Percentiles rank a stretch among this genome's conserved stretches.
These are phyloP conservation scores for Cercospora sesami DNA, from an alignment of 2,329 filamentous ascomycete species.

Conservation along the genomic window DNA sequence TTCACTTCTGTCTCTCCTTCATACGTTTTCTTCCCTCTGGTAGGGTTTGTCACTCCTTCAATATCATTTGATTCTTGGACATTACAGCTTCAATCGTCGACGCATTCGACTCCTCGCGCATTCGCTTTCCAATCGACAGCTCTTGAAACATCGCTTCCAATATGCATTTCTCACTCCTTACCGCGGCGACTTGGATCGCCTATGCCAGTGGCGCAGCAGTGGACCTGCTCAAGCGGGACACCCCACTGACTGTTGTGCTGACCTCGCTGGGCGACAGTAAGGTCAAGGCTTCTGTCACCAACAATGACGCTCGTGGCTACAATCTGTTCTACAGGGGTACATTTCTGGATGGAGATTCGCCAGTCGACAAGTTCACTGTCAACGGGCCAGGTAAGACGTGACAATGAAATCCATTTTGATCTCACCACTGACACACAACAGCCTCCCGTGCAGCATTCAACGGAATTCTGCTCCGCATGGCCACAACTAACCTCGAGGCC, in stretches of 20 bases:
- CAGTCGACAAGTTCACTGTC: slow-evolving; percentile 32
- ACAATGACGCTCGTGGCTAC: slow-evolving; percentile 29
- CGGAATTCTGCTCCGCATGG: slow-evolving; percentile 55
- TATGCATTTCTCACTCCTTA: slow-evolving; percentile 9
- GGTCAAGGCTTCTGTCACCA: slow-evolving; percentile 32
- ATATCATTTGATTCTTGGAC: background rate
- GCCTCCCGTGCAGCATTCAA: slow-evolving; percentile 45
- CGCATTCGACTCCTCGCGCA: background rate
- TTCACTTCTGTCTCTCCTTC: slow-evolving; percentile 8
- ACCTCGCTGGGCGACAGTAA: slow-evolving; percentile 28
- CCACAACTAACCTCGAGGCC: slow-evolving; percentile 48
- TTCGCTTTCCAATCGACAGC: background rate
- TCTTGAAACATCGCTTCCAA: background rate
- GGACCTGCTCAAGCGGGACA: slow-evolving; percentile 26
- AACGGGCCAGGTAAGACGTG: slow-evolving; percentile 22
- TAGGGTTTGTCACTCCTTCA: slow-evolving; percentile 12
- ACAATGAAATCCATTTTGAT: background rate
- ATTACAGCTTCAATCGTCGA: background rate
- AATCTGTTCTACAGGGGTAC: slow-evolving; percentile 33
- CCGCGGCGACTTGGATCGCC: background rate
- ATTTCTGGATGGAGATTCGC: slow-evolving; percentile 31
- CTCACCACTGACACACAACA: slow-evolving; percentile 1
- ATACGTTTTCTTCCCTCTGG: slow-evolving; percentile 10
- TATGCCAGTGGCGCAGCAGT: slow-evolving; percentile 16
- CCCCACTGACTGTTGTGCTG: slow-evolving; percentile 29